Evolutionary conservation across 495 filamentous ascomycete species (phyloP).

Genomic region (Penicillium argentinense): DNA sequence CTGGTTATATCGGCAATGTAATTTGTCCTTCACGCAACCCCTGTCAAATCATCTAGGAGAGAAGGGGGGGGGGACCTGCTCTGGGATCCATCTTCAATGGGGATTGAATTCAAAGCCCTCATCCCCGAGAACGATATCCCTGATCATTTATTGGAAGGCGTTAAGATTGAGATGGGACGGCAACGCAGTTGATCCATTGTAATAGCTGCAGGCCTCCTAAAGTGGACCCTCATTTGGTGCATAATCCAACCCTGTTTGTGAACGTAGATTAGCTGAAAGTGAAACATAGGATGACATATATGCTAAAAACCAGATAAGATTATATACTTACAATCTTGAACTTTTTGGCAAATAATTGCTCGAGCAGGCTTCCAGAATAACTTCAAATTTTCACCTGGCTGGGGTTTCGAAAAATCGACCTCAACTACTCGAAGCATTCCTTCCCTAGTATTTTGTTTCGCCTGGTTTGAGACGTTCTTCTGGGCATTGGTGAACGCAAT

Average conservation of each 20-base stretch:
- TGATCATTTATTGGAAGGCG: no score
- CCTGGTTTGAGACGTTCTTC: background rate
- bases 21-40: background rate
- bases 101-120: no score
- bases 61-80: background rate
- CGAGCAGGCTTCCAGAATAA: slow-evolving; percentile 10
- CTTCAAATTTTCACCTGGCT: slow-evolving; percentile 3
- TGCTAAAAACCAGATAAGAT: background rate
- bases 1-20: background rate
- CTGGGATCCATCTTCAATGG: no score
- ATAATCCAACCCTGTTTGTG: background rate
- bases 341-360: slow-evolving; percentile 5
- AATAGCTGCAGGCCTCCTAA: background rate
- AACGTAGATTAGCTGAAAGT: background rate
- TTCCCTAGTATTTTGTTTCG: background rate
- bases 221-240: background rate
- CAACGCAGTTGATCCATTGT: no score
- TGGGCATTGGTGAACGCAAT: slow-evolving; percentile 11
- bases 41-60: background rate
- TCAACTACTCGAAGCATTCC: slow-evolving; percentile 7
- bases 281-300: background rate
- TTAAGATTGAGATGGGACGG: no score
- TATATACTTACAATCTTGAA: background rate
- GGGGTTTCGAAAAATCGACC: slow-evolving; percentile 7
- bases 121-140: no score